These are phyloP conservation scores for Kwoniella bestiolae DNA, from an alignment of 768 basidiomycete species.

Conservation along the genomic window DNA sequence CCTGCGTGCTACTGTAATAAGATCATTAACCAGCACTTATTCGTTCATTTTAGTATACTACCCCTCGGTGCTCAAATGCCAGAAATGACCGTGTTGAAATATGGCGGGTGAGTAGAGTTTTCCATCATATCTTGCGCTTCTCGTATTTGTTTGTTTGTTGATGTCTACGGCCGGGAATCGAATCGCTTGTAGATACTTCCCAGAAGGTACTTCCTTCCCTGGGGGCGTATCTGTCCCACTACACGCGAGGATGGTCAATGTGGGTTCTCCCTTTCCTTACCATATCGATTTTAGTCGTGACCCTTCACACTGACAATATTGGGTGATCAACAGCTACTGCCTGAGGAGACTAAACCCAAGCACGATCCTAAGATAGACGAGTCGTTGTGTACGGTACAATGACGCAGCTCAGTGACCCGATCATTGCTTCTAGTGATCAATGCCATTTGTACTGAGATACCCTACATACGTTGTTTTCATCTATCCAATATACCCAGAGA, in stretches of 20 bases:
- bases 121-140: no score
- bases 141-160: no score
- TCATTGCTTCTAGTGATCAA: no score
- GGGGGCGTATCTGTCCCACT: conserved; percentile 54
- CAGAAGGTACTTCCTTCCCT: conserved; percentile 55
- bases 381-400: conserved; percentile 13
- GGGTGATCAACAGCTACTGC: conserved; percentile 5
- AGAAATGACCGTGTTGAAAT: conserved; percentile 53
- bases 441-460: no score
- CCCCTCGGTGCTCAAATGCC: conserved; percentile 54
- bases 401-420: background rate
- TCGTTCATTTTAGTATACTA: conserved; percentile 31
- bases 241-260: conserved; percentile 56
- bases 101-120: conserved; percentile 44
- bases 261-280: conserved; percentile 6
- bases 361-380: conserved; percentile 1
- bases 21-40: background rate
- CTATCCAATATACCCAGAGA: background rate
- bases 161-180: no score
- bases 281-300: no score
- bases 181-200: conserved; percentile 45
- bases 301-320: no score
- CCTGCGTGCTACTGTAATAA: no score
- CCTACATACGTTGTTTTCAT: no score
- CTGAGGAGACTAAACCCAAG: conserved; percentile 16